phyloP scores from a whole-genome alignment of 768 basidiomycete genomes.

The Coprinellus aureogranulatus region DNA sequence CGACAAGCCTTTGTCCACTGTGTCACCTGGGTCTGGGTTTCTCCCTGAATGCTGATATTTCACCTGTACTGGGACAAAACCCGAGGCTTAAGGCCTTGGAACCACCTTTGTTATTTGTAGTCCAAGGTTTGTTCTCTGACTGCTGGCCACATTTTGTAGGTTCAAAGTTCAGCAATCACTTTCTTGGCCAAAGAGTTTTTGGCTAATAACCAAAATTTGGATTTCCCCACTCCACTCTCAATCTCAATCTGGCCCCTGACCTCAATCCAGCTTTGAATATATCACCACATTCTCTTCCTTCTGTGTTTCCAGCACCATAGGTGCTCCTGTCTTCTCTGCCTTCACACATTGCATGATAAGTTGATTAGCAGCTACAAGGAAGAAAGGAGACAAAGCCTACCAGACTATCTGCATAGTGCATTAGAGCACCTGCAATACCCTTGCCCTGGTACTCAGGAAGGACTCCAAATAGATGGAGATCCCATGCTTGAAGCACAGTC shows the following conservation, averaged over 20 bases:
- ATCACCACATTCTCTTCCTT: constrained; percentile 23
- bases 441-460: constrained; percentile 27
- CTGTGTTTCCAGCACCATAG: constrained; percentile 25
- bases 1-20: too few relatives aligned
- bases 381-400: constrained; percentile 9
- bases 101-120: too few relatives aligned
- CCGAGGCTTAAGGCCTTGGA: too few relatives aligned
- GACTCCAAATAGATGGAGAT: constrained; percentile 29
- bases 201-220: neutral
- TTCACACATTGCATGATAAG: constrained; percentile 2
- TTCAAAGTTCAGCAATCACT: too few relatives aligned
- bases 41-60: too few relatives aligned
- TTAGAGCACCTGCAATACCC: constrained; percentile 25
- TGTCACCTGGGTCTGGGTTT: too few relatives aligned
- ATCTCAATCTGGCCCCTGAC: constrained; percentile 19
- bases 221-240: neutral
- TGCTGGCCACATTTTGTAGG: too few relatives aligned
- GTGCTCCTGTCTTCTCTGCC: constrained; percentile 17
- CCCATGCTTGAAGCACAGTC: constrained; percentile 20
- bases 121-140: too few relatives aligned
- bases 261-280: constrained; percentile 17
- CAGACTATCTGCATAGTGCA: constrained; percentile 22
- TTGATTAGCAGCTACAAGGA: neutral
- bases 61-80: too few relatives aligned
- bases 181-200: too few relatives aligned